These are phyloP conservation scores for Ogataea sp. DNA, from an alignment of 805 yeast species.

Conservation along the genomic window DNA sequence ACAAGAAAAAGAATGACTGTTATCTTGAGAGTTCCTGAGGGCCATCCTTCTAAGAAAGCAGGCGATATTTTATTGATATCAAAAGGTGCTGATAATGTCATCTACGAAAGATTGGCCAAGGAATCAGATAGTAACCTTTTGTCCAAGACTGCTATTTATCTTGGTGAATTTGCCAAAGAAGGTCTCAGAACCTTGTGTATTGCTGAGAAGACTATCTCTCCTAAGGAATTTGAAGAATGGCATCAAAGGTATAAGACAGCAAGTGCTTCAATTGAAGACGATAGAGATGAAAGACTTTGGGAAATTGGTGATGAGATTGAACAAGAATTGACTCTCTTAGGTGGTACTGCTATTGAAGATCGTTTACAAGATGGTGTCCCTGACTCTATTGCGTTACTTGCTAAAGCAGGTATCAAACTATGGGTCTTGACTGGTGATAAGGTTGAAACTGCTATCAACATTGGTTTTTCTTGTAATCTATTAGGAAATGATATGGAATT, in stretches of 20 bases:
- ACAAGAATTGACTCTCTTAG: conserved; percentile 52
- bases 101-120: conserved; percentile 52
- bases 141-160: conserved; percentile 60
- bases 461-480: conserved; percentile 78
- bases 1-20: conserved; percentile 73
- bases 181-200: conserved; percentile 78
- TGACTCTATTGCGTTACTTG: conserved; percentile 62
- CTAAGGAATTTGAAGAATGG: conserved; percentile 61
- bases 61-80: conserved; percentile 18
- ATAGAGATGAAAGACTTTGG: conserved; percentile 68
- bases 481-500: conserved; percentile 71
- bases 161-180: conserved; percentile 75
- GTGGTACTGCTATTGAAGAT: conserved; percentile 87
- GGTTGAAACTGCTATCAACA: conserved; percentile 84
- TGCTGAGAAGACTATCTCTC: conserved; percentile 58
- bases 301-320: conserved; percentile 69
- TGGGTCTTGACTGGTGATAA: conserved; percentile 89
- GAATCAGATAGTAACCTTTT: conserved; percentile 34
- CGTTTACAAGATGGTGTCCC: conserved; percentile 83
- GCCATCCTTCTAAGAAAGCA: background rate
- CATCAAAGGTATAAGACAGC: conserved; percentile 54
- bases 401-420: conserved; percentile 70
- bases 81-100: conserved; percentile 81
- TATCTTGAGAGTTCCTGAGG: conserved; percentile 37
- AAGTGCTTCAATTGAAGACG: conserved; percentile 47